Base-by-base conservation (phyloP, 441 rosid genomes). In the Omphalea diandra region DNA sequence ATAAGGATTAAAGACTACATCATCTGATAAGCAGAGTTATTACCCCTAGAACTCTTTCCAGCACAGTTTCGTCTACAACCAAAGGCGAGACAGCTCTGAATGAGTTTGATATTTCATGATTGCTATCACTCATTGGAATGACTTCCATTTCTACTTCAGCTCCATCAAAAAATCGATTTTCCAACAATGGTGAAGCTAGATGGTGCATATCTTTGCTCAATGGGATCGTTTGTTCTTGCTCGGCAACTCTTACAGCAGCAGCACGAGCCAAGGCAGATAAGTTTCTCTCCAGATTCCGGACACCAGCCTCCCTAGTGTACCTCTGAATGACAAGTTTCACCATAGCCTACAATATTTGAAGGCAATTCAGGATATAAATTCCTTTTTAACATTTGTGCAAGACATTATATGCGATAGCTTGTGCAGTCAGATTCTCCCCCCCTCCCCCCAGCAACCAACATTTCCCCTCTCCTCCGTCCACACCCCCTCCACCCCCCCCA, bases 251-350 rank as follows among this genome's bases (percentile, higher is more conserved):
- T 63, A 96, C 97, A 65, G 99, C 99, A 56, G 98, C 98, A 75
- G 98, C 98, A 79, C 98, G 95, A 77, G 99, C 98, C 79, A 93
- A 72, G 64, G 99, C 97, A 82, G 98, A 91, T 85, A 96, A 77
- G 74, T 86, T 88, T 73, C 99, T 89, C 82, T 93, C 98, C 76
- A 96, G 80, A 81, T 80, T 90, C 68, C 97, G 86, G 67, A 96
- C 98, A 52, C 98, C 99, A 12, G 98, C 98, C 84, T 96, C 99
- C 76, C 98, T 91, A 73, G 98, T 96, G 84, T 96, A 96, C 77
- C 97, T 83, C 76, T 88, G 93, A 71, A 96, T 93, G 68, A 96
- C 77, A 70, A 88, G 89, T 84, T 85, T 85, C 80, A 96, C 99
- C 85, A 80, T 84, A 75, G 77, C 90, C 99, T 95, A 74, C 75